Evolutionary conservation across 371 early-diverging fungal genomes (phyloP).

Genomic region (Syncephalastrum monosporum): DNA sequence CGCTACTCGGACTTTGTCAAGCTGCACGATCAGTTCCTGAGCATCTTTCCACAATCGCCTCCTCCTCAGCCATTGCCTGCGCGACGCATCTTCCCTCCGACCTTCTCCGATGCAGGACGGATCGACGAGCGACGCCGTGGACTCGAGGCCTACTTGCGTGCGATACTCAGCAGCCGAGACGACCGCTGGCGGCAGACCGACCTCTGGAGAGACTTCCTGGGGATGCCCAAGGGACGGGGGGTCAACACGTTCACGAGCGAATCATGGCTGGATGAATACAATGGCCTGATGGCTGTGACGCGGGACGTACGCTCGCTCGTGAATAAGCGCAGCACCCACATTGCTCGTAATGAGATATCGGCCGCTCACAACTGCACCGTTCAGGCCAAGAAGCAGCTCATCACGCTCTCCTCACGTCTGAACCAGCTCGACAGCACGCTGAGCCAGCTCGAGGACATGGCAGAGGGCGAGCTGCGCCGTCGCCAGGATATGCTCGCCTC

Average conservation of each 20-base stretch:
- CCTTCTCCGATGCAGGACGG: constrained; percentile 61
- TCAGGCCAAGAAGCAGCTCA: constrained; percentile 76
- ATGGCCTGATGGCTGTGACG: constrained; percentile 56
- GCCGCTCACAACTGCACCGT: constrained; percentile 75
- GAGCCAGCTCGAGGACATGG: constrained; percentile 33
- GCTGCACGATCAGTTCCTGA: constrained; percentile 52
- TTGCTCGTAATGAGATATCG: constrained; percentile 73
- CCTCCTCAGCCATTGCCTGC: constrained; percentile 66
- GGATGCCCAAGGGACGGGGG: constrained; percentile 58
- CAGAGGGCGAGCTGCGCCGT: constrained; percentile 73
- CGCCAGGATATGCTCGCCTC: constrained; percentile 76
- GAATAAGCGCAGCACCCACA: constrained; percentile 66
- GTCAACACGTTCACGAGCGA: constrained; percentile 63
- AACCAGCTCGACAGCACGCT: constrained; percentile 60
- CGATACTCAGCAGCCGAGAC: constrained; percentile 72
- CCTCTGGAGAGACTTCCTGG: constrained; percentile 78
- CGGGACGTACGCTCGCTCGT: constrained; percentile 75
- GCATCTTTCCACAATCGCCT: constrained; percentile 59
- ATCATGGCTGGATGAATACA: constrained; percentile 85
- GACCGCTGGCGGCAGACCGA: constrained; percentile 77
- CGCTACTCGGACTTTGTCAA: constrained; percentile 84
- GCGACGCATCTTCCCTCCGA: constrained; percentile 68
- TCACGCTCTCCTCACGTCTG: constrained; percentile 49
- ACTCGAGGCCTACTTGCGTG: constrained; percentile 78
- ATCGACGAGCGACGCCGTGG: constrained; percentile 82